Evolutionary conservation across 1,284 basidiomycete genomes (phyloP).

Genomic region (Coniferiporia weirii): DNA sequence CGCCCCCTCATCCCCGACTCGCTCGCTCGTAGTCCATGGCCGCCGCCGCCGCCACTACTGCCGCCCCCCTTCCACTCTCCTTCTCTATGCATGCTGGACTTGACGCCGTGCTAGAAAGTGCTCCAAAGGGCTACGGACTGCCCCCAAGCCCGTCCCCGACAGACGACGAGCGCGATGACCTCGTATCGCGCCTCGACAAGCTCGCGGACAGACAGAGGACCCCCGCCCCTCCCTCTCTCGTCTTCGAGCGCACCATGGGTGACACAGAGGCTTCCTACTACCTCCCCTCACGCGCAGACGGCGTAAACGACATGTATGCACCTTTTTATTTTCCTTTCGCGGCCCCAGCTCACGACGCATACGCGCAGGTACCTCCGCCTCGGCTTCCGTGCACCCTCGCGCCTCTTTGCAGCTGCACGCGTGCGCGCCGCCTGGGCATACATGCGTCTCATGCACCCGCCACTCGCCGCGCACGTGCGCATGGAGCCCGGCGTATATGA

Average conservation of each 20-base stretch:
- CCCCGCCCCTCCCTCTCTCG: background rate
- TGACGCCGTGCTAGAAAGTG: background rate
- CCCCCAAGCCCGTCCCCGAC: constrained; percentile 14
- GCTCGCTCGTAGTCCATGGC: background rate
- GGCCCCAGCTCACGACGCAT: background rate
- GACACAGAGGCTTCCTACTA: constrained; percentile 69
- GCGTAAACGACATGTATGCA: constrained; percentile 76
- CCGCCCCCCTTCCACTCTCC: background rate
- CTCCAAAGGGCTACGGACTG: background rate
- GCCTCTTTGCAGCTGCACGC: constrained; percentile 39
- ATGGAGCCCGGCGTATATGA: constrained; percentile 50
- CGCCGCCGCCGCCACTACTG: background rate
- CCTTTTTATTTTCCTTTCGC: background rate
- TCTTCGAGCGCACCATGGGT: constrained; percentile 47
- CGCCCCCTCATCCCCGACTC: background rate
- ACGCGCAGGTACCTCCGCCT: constrained; percentile 61
- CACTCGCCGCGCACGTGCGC: constrained; percentile 54
- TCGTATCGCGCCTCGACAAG: background rate
- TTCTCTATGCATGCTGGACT: background rate
- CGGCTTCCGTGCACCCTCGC: constrained; percentile 47
- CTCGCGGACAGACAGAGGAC: background rate
- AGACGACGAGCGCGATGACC: constrained; percentile 14
- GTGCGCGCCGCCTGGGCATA: constrained; percentile 65
- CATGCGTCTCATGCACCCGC: constrained; percentile 58
- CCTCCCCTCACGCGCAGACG: constrained; percentile 62